Conservation (phyloP, 2,329 filamentous ascomycete genomes). For the Colletotrichum horii region DNA sequence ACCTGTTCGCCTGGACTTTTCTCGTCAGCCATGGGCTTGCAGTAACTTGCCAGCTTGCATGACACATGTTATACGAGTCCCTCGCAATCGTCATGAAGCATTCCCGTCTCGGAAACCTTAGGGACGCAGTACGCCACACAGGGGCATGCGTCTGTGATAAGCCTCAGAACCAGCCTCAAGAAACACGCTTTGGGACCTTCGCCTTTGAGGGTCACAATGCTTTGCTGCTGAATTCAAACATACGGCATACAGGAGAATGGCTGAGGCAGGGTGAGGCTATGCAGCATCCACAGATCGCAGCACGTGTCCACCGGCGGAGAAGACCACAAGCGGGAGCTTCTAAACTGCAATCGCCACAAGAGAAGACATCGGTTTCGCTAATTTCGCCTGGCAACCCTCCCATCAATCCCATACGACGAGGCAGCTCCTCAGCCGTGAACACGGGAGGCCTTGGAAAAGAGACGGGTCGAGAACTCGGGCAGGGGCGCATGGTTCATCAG, state of each 20-base stretch:
- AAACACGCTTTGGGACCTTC: not conserved
- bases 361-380: not conserved
- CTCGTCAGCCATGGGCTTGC: not conserved
- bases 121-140: not conserved
- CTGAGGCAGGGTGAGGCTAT: not conserved
- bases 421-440: not conserved
- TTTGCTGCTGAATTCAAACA: not conserved
- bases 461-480: not conserved
- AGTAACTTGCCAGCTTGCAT: not conserved
- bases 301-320: not conserved
- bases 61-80: not conserved
- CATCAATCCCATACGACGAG: not conserved
- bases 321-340: not conserved
- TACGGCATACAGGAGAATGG: not conserved
- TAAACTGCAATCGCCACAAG: not conserved
- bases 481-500: not conserved
- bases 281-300: not conserved
- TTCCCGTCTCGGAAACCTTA: not conserved
- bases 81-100: not conserved
- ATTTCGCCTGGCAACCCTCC: not conserved
- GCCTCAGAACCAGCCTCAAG: not conserved
- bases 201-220: not conserved
- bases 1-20: not conserved
- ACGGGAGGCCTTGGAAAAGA: not conserved
- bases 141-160: not conserved